Percentiles rank a stretch among this genome's conserved stretches.
Evolutionary conservation across 805 yeast genomes (phyloP).

Genomic region (Teunomyces pallodes): DNA sequence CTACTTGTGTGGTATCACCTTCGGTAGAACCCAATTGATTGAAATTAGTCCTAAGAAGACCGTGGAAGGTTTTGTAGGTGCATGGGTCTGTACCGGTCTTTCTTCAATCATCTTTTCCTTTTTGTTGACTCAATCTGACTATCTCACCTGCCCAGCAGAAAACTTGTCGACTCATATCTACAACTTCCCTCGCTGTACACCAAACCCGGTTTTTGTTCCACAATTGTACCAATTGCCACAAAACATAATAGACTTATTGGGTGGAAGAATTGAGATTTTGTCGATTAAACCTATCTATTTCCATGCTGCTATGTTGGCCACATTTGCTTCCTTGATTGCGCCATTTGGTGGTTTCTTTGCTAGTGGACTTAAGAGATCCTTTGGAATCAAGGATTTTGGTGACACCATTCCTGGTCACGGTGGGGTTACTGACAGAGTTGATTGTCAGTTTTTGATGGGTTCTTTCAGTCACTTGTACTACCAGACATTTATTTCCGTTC

Average conservation of each 20-base stretch:
- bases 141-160: constrained; percentile 84
- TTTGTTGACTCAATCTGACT: constrained; percentile 61
- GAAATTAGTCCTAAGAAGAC: constrained; percentile 96
- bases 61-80: constrained; percentile 95
- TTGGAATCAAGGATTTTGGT: constrained; percentile 95
- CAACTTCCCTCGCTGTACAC: constrained; percentile 67
- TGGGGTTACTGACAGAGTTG: constrained; percentile 95
- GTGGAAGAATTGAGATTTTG: constrained; percentile 43
- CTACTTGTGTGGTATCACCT: constrained; percentile 93
- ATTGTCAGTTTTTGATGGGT: constrained; percentile 98
- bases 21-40: constrained; percentile 89
- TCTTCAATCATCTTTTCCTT: constrained; percentile 68
- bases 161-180: constrained; percentile 62
- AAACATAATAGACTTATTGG: constrained; percentile 48
- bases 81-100: constrained; percentile 89
- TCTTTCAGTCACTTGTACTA: constrained; percentile 88
- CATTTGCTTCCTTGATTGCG: constrained; percentile 94
- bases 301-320: constrained; percentile 82
- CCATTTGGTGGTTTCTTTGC: constrained; percentile 99
- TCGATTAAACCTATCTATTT: constrained; percentile 83
- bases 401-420: constrained; percentile 99
- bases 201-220: constrained; percentile 85
- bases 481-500: constrained; percentile 82
- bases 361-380: constrained; percentile 94
- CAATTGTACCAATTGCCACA: constrained; percentile 76